These are phyloP conservation scores for Fomitiporia mediterranea DNA, from an alignment of 1,284 basidiomycete species.

Conservation along the genomic window DNA sequence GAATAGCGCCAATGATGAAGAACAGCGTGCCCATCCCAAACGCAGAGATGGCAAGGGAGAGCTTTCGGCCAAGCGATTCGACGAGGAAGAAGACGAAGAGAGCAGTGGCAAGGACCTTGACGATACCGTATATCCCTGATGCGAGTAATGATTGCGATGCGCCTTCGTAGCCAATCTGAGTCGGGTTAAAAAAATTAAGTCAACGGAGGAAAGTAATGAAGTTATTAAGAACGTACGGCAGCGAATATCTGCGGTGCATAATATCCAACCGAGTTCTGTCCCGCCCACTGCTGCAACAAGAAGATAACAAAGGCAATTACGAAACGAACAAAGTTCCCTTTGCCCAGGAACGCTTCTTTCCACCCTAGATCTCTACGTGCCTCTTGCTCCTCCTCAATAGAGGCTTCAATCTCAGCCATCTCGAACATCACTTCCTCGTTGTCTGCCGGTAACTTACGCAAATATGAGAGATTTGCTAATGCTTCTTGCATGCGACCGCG, in stretches of 20 bases:
- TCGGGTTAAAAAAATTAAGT: conserved; percentile 21
- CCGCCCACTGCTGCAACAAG: conserved; percentile 63
- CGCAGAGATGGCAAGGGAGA: conserved; percentile 61
- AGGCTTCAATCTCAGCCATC: conserved; percentile 59
- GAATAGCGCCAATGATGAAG: conserved; percentile 67
- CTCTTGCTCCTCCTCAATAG: conserved; percentile 57
- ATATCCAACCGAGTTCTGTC: conserved; percentile 61
- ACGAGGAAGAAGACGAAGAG: conserved; percentile 58
- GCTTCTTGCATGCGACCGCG: conserved; percentile 34
- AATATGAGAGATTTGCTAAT: conserved; percentile 41
- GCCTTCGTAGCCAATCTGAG: conserved; percentile 60
- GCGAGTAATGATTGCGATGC: conserved; percentile 64
- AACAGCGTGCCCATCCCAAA: conserved; percentile 55
- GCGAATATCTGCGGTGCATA: conserved; percentile 74
- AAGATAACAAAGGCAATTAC: conserved; percentile 61
- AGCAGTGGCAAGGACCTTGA: conserved; percentile 69
- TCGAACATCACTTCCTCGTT: conserved; percentile 51
- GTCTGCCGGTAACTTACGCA: conserved; percentile 47
- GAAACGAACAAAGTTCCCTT: conserved; percentile 70
- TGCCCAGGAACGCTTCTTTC: conserved; percentile 67
- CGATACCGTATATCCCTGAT: conserved; percentile 77
- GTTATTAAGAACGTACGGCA: conserved; percentile 46
- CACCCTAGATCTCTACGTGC: conserved; percentile 52
- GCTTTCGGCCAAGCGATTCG: conserved; percentile 51
- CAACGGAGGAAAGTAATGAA: conserved; percentile 33